These are phyloP conservation scores for Leptographium radiaticola DNA, from an alignment of 2,329 filamentous ascomycete genomes.

Conservation along the genomic window DNA sequence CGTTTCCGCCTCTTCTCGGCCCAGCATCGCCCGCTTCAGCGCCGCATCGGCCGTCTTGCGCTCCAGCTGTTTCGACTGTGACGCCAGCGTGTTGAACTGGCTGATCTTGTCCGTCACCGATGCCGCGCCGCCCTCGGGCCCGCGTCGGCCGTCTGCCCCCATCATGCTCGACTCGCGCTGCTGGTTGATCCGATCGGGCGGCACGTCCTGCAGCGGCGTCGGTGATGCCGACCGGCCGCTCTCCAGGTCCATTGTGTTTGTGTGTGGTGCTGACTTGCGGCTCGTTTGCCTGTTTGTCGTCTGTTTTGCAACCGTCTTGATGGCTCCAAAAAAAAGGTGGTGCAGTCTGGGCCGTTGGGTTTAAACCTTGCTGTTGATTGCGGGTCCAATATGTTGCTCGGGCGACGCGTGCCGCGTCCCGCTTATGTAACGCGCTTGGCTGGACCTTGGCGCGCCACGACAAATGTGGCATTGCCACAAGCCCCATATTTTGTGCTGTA, in stretches of 20 bases:
- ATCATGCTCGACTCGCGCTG: slow-evolving; percentile 18
- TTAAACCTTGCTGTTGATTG: slow-evolving; percentile 7
- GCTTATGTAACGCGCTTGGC: not conserved
- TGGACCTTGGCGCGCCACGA: not conserved
- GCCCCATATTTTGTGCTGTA: too few species aligned
- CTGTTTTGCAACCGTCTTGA: not conserved
- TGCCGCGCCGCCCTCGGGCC: slow-evolving; percentile 4
- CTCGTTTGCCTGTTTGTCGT: not conserved
- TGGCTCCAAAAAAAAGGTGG: not conserved
- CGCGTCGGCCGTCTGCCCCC: not conserved
- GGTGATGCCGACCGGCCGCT: slow-evolving; percentile 41
- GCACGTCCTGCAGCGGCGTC: slow-evolving; percentile 43
- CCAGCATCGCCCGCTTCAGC: slow-evolving; percentile 52
- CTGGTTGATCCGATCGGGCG: slow-evolving; percentile 51
- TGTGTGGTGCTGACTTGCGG: not conserved
- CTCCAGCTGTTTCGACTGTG: slow-evolving; percentile 47
- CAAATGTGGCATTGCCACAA: too few species aligned
- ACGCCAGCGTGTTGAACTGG: slow-evolving; percentile 58
- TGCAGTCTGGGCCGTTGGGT: not conserved
- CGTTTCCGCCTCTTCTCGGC: slow-evolving; percentile 58
- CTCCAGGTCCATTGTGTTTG: slow-evolving; percentile 25
- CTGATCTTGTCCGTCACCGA: slow-evolving; percentile 55
- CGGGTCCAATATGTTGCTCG: slow-evolving; percentile 10
- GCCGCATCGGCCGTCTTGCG: slow-evolving; percentile 53
- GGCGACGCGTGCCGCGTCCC: slow-evolving; percentile 5